A percentile compares a stretch with the other conserved stretches of the same genome.
phyloP scores from a whole-genome alignment of 2,329 filamentous ascomycete genomes.

The Fusarium chaquense region DNA sequence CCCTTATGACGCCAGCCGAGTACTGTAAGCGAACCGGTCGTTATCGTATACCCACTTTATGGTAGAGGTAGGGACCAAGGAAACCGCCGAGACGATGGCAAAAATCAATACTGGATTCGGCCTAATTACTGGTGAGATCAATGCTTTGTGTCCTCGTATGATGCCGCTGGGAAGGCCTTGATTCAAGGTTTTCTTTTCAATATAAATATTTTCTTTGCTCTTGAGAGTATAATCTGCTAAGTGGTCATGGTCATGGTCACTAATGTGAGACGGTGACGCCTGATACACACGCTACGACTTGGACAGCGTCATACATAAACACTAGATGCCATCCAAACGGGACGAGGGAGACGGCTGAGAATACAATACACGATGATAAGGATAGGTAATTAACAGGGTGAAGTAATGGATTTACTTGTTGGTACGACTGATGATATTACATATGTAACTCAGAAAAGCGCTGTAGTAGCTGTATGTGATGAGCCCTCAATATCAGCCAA shows the following conservation, averaged over 20 bases:
- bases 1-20: conserved; percentile 35
- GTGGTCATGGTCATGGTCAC: background rate
- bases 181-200: background rate
- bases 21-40: background rate
- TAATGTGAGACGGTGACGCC: background rate
- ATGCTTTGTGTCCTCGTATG: background rate
- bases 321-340: background rate
- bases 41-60: conserved; percentile 26
- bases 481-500: background rate
- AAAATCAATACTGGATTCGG: background rate
- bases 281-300: background rate
- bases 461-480: background rate
- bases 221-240: background rate
- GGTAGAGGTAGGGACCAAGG: background rate
- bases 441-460: background rate
- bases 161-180: background rate
- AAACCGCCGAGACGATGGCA: conserved; percentile 23
- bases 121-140: background rate
- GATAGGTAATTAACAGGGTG: background rate
- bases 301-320: background rate
- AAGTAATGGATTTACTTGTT: background rate
- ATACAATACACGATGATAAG: background rate
- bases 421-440: background rate
- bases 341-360: too few species aligned
- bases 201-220: background rate